Evolutionary conservation across 768 basidiomycete species (phyloP).

Genomic region (Trametes maxima): DNA sequence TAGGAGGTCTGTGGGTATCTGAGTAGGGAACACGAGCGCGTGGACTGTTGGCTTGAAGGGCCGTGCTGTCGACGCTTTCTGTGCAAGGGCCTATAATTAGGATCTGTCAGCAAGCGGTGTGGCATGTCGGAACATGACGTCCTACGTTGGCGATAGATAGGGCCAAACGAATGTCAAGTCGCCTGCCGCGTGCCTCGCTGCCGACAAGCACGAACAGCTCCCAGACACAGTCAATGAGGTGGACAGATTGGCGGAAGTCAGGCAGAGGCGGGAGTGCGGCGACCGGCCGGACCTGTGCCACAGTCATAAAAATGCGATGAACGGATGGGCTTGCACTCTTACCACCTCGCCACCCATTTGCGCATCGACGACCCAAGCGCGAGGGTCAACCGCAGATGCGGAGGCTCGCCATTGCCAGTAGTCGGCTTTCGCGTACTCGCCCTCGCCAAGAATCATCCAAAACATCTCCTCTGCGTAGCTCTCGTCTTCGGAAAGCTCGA

Average conservation of each 20-base stretch:
- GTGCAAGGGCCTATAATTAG: conserved; percentile 52
- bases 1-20: conserved; percentile 70
- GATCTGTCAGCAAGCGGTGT: neutral
- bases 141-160: conserved; percentile 57
- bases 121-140: conserved; percentile 11
- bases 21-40: conserved; percentile 71
- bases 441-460: conserved; percentile 83
- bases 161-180: conserved; percentile 63
- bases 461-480: conserved; percentile 77
- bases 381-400: conserved; percentile 45
- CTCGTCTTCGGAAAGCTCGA: conserved; percentile 67
- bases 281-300: conserved; percentile 49
- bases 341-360: conserved; percentile 42
- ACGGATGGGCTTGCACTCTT: conserved; percentile 28
- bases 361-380: conserved; percentile 61
- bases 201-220: conserved; percentile 81
- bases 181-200: conserved; percentile 58
- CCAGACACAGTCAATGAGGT: conserved; percentile 75
- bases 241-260: conserved; percentile 49
- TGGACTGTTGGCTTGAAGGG: conserved; percentile 79
- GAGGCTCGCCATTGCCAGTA: conserved; percentile 76
- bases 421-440: conserved; percentile 74
- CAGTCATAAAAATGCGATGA: neutral
- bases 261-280: conserved; percentile 45
- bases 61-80: conserved; percentile 48